These are phyloP conservation scores for Paxillus ammoniavirescens DNA, from an alignment of 768 basidiomycete species.

Conservation along the genomic window DNA sequence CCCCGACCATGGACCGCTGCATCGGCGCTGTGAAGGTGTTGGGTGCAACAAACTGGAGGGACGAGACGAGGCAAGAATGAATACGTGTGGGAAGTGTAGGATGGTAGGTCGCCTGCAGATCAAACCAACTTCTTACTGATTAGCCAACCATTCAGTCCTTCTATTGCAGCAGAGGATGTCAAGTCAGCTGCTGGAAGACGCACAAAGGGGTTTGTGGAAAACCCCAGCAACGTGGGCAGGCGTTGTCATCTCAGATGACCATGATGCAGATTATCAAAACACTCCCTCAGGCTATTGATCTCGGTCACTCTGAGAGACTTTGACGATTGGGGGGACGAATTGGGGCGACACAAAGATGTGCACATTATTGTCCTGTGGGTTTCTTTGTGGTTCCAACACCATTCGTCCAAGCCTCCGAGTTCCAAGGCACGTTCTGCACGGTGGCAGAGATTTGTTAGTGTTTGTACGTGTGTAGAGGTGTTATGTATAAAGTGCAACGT, in stretches of 20 bases:
- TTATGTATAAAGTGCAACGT: constrained; percentile 32
- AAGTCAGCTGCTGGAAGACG: background rate
- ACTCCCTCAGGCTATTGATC: too few relatives aligned
- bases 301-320: too few relatives aligned
- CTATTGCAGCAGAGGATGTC: background rate
- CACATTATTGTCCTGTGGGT: too few relatives aligned
- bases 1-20: background rate
- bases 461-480: constrained; percentile 21
- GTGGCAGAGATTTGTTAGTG: constrained; percentile 10
- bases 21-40: background rate
- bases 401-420: background rate
- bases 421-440: background rate
- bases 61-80: background rate
- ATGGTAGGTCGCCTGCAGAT: background rate
- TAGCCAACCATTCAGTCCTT: background rate
- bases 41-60: background rate
- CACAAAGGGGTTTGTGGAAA: background rate
- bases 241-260: background rate
- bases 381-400: too few relatives aligned
- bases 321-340: too few relatives aligned
- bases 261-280: background rate
- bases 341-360: too few relatives aligned
- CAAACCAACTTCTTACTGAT: background rate
- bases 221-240: background rate
- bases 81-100: background rate